Base-by-base conservation (phyloP, 2,329 filamentous ascomycete species). In the Fusarium euwallaceae region DNA sequence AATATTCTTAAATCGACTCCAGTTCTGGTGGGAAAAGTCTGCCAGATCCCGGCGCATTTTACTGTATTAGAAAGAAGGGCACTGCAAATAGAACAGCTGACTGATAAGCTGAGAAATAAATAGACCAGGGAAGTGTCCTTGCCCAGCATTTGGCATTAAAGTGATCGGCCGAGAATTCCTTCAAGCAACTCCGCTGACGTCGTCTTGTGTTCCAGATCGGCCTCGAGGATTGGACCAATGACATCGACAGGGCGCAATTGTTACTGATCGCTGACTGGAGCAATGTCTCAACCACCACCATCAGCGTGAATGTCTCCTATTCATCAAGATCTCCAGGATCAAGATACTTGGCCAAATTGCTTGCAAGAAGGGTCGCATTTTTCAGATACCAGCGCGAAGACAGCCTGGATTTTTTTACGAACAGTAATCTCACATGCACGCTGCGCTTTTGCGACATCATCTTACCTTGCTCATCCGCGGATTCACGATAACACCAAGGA, bases 381-480 rank as follows among this genome's bases (percentile, higher is more conserved):
- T 17, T 5, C 24, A 39, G 32, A n/a, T 16, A 27, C 14, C 1
- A n/a, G 27, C 22, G 16, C 11, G 7, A 39, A 36, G 20, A 60
- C 29, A 56, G 39, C 14, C 11, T 60, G 17, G 14, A n/a, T 59
- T 39, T 55, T 14, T 37, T 17, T 14, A 22, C 17, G 32, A 64
- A 14, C 34, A 32, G 24, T 29, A 48, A 55, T 32, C 59, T 61
- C 67, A 48, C 58, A 78, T 78, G 77, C 61, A 43, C 62, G 6
- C 34, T 61, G 66, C 29, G 55, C 39, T 66, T 43, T 24, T 60
- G 43, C 74, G 63, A 34, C 58, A 65, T 36, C 51, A 53, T 63
- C 51, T 43, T 27, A 34, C 34, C 39, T 56, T 59, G 36, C 45
- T n/a, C 17, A 22, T 61, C 16, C 43, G 59, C 34, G 59, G 34